These are phyloP conservation scores for Phytophthora multivora DNA, from an alignment of 352 stramenopile genomes.

Conservation along the genomic window DNA sequence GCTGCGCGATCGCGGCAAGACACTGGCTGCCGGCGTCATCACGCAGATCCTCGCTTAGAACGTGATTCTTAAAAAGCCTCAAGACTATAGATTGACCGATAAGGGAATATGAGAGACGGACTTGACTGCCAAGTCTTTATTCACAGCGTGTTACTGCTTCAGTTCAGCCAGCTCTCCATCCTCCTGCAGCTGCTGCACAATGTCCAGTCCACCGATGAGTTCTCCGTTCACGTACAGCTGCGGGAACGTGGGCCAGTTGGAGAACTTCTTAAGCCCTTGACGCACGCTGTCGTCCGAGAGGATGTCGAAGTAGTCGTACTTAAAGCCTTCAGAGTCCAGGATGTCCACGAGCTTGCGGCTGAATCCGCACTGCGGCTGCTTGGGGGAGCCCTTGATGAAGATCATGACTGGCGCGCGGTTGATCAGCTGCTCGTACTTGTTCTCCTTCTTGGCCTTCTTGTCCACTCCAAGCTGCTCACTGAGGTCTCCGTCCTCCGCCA, in stretches of 20 bases:
- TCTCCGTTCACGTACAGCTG: slow-evolving; percentile 98
- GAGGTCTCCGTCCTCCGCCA: slow-evolving; percentile 90
- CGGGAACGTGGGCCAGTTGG: slow-evolving; percentile 98
- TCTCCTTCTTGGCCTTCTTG: slow-evolving; percentile 86
- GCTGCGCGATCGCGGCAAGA: slow-evolving; percentile 80
- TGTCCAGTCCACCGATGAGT: slow-evolving; percentile 97
- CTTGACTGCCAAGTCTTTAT: background rate
- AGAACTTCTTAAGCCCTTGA: slow-evolving; percentile 97
- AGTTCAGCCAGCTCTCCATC: slow-evolving; percentile 82
- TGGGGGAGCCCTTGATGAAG: slow-evolving; percentile 98
- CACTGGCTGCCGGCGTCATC: slow-evolving; percentile 85
- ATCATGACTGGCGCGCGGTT: slow-evolving; percentile 94
- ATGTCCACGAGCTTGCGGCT: slow-evolving; percentile 94
- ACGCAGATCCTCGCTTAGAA: slow-evolving; percentile 78
- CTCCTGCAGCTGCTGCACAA: slow-evolving; percentile 96
- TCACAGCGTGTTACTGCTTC: slow-evolving; percentile 59
- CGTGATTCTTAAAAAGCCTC: slow-evolving; percentile 1
- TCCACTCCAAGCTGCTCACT: slow-evolving; percentile 89
- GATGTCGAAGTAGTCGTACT: slow-evolving; percentile 98
- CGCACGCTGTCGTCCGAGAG: slow-evolving; percentile 96
- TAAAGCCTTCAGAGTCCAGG: slow-evolving; percentile 88
- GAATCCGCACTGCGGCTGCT: slow-evolving; percentile 95
- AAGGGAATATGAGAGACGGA: slow-evolving; percentile 16
- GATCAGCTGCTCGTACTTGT: slow-evolving; percentile 91
- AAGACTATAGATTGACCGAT: slow-evolving; percentile 21